Evolutionary conservation across 83 land plant species (phyloP).

Genomic region (Diphasiastrum complanatum): DNA sequence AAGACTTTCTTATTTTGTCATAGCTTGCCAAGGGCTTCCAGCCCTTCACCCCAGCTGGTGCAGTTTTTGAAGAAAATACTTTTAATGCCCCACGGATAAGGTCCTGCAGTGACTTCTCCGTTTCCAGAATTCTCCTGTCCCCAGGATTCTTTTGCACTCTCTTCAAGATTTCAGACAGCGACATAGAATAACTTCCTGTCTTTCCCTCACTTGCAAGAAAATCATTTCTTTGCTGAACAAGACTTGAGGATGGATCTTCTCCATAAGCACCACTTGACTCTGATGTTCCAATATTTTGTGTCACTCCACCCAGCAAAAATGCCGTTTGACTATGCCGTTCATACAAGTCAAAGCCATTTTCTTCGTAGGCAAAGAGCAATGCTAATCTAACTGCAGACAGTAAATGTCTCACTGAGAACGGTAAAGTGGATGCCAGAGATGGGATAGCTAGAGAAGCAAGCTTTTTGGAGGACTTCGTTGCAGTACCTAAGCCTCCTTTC

Average conservation of each 20-base stretch:
- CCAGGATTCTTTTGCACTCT: constrained; percentile 81
- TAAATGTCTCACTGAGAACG: constrained; percentile 83
- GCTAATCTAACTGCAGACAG: constrained; percentile 77
- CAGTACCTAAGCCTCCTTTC: too few relatives aligned
- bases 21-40: constrained; percentile 81
- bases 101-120: constrained; percentile 82
- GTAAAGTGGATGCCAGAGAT: constrained; percentile 71
- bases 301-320: too few relatives aligned
- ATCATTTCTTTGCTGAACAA: constrained; percentile 14
- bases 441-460: constrained; percentile 49
- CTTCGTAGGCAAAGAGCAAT: too few relatives aligned
- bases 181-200: constrained; percentile 42
- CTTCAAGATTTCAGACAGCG: constrained; percentile 65
- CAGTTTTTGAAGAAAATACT: constrained; percentile 68
- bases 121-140: constrained; percentile 80
- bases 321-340: too few relatives aligned
- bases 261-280: background rate
- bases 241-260: constrained; percentile 16
- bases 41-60: constrained; percentile 85
- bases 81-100: constrained; percentile 85
- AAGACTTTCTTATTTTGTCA: constrained; percentile 58
- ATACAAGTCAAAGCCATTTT: too few relatives aligned
- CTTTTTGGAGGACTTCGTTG: too few relatives aligned
- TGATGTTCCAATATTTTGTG: too few relatives aligned
- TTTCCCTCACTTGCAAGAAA: constrained; percentile 27